Conservation (phyloP, 495 filamentous ascomycete genomes). For the Neurospora sp. region DNA sequence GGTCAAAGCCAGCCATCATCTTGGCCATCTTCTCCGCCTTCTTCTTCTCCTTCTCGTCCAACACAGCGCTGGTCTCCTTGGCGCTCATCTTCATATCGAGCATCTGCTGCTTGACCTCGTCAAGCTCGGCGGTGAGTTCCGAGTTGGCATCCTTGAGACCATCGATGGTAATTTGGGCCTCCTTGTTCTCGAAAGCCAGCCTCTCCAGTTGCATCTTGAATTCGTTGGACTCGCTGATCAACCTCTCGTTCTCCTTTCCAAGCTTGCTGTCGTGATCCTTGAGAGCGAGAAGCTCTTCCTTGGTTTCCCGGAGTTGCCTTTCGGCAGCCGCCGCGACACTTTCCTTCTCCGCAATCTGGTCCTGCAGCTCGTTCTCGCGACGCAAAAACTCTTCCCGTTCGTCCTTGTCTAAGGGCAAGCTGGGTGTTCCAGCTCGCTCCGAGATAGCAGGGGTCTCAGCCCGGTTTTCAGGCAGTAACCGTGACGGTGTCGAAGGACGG, state of each 20-base stretch:
- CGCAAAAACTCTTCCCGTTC: constrained; percentile 93
- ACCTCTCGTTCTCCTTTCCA: constrained; percentile 76
- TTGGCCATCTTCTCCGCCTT: constrained; percentile 98
- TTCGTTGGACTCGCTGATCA: constrained; percentile 77
- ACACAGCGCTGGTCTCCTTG: constrained; percentile 75
- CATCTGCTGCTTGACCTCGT: constrained; percentile 94
- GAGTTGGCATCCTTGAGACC: constrained; percentile 89
- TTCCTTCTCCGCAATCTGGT: constrained; percentile 90
- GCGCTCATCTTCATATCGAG: constrained; percentile 91
- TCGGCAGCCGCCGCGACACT: constrained; percentile 68
- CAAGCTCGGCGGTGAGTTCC: constrained; percentile 81
- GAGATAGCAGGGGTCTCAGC: constrained; percentile 55
- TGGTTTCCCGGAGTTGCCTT: constrained; percentile 63
- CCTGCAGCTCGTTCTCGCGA: constrained; percentile 92
- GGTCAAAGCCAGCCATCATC: constrained; percentile 98
- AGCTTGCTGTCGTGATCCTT: constrained; percentile 75
- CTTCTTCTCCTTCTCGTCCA: constrained; percentile 96
- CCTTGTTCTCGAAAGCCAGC: constrained; percentile 90
- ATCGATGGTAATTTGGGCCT: constrained; percentile 92
- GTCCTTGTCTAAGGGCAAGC: constrained; percentile 83
- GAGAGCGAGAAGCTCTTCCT: constrained; percentile 69
- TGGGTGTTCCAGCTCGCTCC: constrained; percentile 79
- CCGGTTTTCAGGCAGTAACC: constrained; percentile 61
- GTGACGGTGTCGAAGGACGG: constrained; percentile 73
- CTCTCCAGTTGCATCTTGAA: constrained; percentile 93